Base-by-base conservation (phyloP, 441 rosid genomes). In the Lepidium campestre region DNA sequence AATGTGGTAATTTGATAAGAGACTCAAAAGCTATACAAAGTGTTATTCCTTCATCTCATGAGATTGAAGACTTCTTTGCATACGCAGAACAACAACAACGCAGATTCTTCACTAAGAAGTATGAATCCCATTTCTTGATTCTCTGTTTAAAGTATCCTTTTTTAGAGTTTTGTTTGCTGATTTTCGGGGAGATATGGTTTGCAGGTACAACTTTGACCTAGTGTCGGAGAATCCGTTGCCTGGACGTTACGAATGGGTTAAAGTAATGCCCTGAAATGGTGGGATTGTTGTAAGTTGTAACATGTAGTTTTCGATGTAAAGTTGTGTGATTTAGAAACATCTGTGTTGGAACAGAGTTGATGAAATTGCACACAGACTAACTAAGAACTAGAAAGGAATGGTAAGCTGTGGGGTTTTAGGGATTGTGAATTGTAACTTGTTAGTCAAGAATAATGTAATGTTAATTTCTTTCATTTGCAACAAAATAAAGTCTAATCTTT, bases 181-280 rank as follows among this genome's bases (percentile, higher is more conserved):
- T 44, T n/a, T n/a, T 58, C 7, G 11, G 6, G 4, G 53, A 9
- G 56, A 52, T 70, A 9, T 4, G 14, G 27, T 68, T 68, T 76
- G 69, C 80, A 86, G 92, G 79, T 86, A 86, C 72, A 84, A 86
- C 82, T 86, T 81, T 66, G 92, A 86, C 73, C 46, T 80, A 6
- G 75, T 71, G 62, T 81, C 76, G 36, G 89, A 80, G 56, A 19
- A 63, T 46, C 89, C 92, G n/a, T 77, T 84, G 14, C 78, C 86
- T 0, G 92, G 92, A 17, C 81, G 83, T 4, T 86, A 79, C 41
- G 86, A 81, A 44, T 86, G 92, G 92, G 81, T 70, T 58, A 77
- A 76, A 74, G 65, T 80, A 58, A 7, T 27, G 57, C 81, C 77
- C 47, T 79, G 75, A 76, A 67, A 3, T 15, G 55, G 8, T 15